Conservation (phyloP, 805 yeast species). For the Spathaspora gorwiae region DNA sequence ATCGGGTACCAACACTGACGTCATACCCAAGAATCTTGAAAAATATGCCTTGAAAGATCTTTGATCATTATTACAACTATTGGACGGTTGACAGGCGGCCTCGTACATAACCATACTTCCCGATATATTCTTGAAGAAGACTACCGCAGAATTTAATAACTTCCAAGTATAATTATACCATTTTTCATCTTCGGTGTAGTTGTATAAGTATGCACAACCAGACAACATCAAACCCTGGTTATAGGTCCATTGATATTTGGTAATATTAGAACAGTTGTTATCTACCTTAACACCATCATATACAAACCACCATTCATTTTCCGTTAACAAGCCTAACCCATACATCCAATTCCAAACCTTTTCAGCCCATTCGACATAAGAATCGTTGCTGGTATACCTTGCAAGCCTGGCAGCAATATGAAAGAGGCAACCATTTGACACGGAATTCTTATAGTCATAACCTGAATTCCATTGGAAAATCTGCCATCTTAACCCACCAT, state of each 20-base stretch:
- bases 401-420: constrained; percentile 43
- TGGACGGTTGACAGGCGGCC: constrained; percentile 70
- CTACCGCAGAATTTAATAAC: constrained; percentile 50
- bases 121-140: constrained; percentile 45
- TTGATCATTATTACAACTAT: constrained; percentile 78
- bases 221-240: constrained; percentile 76
- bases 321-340: constrained; percentile 39
- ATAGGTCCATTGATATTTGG: constrained; percentile 75
- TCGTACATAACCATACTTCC: constrained; percentile 57
- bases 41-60: constrained; percentile 87
- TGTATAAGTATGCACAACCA: constrained; percentile 79
- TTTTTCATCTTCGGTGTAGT: constrained; percentile 56
- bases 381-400: constrained; percentile 35
- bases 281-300: constrained; percentile 68
- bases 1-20: constrained; percentile 67
- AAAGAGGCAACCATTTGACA: constrained; percentile 42
- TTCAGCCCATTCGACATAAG: constrained; percentile 40
- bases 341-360: constrained; percentile 44
- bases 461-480: constrained; percentile 47
- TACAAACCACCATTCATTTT: constrained; percentile 46
- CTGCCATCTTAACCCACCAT: constrained; percentile 46
- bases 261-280: constrained; percentile 57
- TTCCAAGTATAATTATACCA: constrained; percentile 65
- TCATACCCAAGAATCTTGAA: constrained; percentile 66
- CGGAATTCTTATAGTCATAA: constrained; percentile 42